Evolutionary conservation across 306 rosid species (phyloP), one percentile per base, ranked within the genome.

Genomic region (Boehmeria nivea): DNA sequence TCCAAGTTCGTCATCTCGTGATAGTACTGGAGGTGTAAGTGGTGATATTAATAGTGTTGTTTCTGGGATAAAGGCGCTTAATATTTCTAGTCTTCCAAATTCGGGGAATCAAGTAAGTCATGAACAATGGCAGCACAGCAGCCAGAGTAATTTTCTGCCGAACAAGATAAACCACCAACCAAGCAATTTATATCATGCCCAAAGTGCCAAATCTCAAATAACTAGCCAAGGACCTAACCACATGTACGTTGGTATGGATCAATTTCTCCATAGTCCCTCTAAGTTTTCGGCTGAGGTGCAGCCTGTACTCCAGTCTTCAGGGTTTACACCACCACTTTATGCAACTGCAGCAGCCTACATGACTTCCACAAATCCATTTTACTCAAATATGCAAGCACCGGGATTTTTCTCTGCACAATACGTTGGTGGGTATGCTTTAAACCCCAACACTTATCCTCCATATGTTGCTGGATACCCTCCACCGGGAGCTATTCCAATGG

Each of bases 391-490:
- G 60, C 79, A 69, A 52, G 54, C 76, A 8, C 69, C 87, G 1
- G 76, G 76, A 17, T 44, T 68, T 21, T 63, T 68, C 59, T n/a
- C 71, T 59, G 62, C 81, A 40, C 87, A 72, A 57, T 78, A 69
- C 63, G 68, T 33, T 26, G 66, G 57, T 72, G 87, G 87, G 56
- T 84, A 78, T 75, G 62, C 77, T 43, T 1, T 81, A 40, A 70
- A 67, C 65, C 67, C 81, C 65, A 33, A 76, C 43, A 21, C 49
- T 46, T 64, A 64, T 39, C 75, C 74, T n/a, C 74, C 84, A 10
- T 78, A 61, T 63, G 47, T 80, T 63, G 42, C 81, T 62, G 83
- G 81, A 37, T 84, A 75, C 54, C 65, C 66, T 59, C 63, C 84
- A 26, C 84, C 69, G 36, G 82, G 82, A 26, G 71, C 72, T 42